Evolutionary conservation across 2,329 filamentous ascomycete species (phyloP), one percentile per base, ranked within the genome.

Genomic region (Fulvia fulva): DNA sequence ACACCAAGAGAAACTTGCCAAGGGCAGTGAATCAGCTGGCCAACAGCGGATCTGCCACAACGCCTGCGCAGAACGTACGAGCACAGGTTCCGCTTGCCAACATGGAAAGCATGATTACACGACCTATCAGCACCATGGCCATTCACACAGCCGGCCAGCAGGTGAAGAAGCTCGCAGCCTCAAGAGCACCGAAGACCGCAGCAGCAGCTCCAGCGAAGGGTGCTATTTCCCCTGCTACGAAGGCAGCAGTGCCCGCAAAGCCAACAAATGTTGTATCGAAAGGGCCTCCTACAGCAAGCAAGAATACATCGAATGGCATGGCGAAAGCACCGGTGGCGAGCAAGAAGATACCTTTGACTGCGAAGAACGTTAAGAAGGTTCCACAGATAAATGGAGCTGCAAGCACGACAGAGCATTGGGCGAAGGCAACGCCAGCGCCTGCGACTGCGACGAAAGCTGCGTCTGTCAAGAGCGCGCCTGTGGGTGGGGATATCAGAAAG

Each of bases 61-160:
- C 51, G 21, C 65, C 68, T 16, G 59, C 58, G 4, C 56, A 65
- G 26, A 63, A 59, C 14, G 59, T 71, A 32, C 64, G 63, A 37
- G 65, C 67, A 21, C 62, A 68, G 2, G 58, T 71, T 46, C 70
- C 70, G 4, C 59, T 73, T 55, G 71, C 68, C 12, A 73, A 72
- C 25, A 65, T 67, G 52, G 67, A 73, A 44, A 65, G 69, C 25
- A 67, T 69, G 41, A 67, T 74, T 47, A 74, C 72, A 1, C 57
- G 71, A 32, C 72, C 72, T 9, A 51, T 74, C 8, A 71, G 64
- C 23, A 73, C 71, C 1, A 54, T 72, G 30, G 71, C 71, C 1
- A 59, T 73, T 30, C 70, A 73, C n/a, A 66, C 59, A 37, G 70
- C 68, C 19, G 67, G 65, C 7, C 56, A 58, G 16, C 56, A 62